These are phyloP conservation scores for Helotiales sp. DNA, from an alignment of 2,329 filamentous ascomycete genomes.

Conservation along the genomic window DNA sequence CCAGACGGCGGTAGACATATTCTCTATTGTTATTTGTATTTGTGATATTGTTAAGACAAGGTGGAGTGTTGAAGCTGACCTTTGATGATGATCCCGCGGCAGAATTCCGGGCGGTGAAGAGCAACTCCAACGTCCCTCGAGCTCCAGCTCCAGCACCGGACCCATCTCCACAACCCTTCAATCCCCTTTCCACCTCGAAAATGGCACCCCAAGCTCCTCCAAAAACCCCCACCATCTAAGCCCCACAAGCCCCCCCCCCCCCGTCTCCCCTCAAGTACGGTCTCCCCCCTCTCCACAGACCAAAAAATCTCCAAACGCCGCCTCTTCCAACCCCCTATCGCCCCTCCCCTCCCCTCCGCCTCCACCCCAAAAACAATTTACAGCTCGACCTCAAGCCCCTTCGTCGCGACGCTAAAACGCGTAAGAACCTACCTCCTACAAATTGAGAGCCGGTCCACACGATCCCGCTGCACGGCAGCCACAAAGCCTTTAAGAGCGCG, in stretches of 20 bases:
- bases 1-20: conserved; percentile 37
- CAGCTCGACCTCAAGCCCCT: conserved; percentile 37
- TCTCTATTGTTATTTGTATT: no score
- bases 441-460: no score
- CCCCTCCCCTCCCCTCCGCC: conserved; percentile 30
- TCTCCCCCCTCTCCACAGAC: conserved; percentile 28
- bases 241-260: conserved; percentile 25
- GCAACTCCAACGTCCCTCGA: no score
- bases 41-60: not conserved
- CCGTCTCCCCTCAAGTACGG: not conserved
- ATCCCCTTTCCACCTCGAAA: conserved; percentile 30
- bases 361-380: conserved; percentile 40
- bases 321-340: conserved; percentile 41
- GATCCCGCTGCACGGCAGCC: no score
- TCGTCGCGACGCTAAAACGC: conserved; percentile 42
- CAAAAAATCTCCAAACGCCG: conserved; percentile 42
- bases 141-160: not conserved
- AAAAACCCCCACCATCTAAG: no score
- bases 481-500: no score
- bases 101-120: no score
- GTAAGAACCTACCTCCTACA: conserved; percentile 40
- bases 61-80: not conserved
- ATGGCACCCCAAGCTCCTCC: no score
- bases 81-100: not conserved
- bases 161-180: not conserved